Base-by-base conservation (phyloP, 805 yeast genomes). In the Saccharomycopsis sp. region DNA sequence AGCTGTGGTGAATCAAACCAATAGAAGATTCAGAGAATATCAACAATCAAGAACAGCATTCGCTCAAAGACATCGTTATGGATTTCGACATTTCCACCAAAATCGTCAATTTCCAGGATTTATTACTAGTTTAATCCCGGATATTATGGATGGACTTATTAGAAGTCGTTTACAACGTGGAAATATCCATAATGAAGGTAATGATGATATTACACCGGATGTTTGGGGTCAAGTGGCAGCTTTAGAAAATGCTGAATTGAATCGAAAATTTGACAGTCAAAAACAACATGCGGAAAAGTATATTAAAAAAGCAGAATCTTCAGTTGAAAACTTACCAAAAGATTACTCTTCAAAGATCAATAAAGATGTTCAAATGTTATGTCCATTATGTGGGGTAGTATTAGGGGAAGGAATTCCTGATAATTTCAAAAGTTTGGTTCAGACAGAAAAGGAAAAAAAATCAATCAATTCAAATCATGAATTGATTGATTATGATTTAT, bases 351-450 rank as follows among this genome's bases (percentile, higher is more conserved):
- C 41, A n/a, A 56, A 55, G 2, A 54, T 66, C 21, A 55, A 61
- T 0, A 53, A 57, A 13, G 56, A 48, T n/a, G 60, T 62, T 26
- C 57, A 63, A 9, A 64, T 70, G 3, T 62, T 67, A 1, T 79
- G 96, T 60, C 71, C 71, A 25, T 58, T 80, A 21, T 86, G 96
- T 61, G 88, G 86, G 1, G 69, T 73, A 0, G 69, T 63, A 3
- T 59, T 86, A n/a, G 92, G 92, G 2, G 72, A 66, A 36, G 95
- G 95, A 0, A 71, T 81, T 4, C 82, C 86, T 0, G 61, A 53
- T 1, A 72, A 65, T 14, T 73, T 69, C 47, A 52, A 52, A 35
- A 63, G 72, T 40, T 35, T 57, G 44, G 6, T 31, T 20, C 17
- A 38, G 25, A 3, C 20, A 18, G 51, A 50, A 10, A 55, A 53